A percentile compares a stretch with the other conserved stretches of the same genome.
Evolutionary conservation across 2,329 filamentous ascomycete species (phyloP).

Genomic region (Fusarium torreyae): DNA sequence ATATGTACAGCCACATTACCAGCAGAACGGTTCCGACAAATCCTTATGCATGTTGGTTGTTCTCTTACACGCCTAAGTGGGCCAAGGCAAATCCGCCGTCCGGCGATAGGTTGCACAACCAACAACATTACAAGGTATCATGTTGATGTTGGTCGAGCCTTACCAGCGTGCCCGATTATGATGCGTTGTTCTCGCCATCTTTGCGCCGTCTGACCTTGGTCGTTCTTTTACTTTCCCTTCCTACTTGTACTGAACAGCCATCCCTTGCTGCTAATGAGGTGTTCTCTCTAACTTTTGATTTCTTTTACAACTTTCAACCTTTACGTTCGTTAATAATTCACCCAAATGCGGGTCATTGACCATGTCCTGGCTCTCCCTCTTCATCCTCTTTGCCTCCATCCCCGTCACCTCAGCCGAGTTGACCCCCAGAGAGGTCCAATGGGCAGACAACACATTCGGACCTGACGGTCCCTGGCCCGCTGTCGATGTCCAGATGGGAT

Average conservation of each 20-base stretch:
- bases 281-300: not conserved
- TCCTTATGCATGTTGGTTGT: slow-evolving; percentile 20
- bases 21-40: not conserved
- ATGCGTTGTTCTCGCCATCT: not conserved
- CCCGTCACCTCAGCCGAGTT: not conserved
- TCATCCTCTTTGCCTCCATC: not conserved
- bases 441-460: slow-evolving; percentile 14
- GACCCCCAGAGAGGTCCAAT: slow-evolving; percentile 9
- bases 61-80: not conserved
- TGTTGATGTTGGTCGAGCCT: slow-evolving; percentile 11
- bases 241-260: not conserved
- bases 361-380: not conserved
- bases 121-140: not conserved
- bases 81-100: not conserved
- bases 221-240: not conserved
- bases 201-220: not conserved
- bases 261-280: not conserved
- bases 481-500: slow-evolving; percentile 3
- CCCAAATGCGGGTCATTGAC: not conserved
- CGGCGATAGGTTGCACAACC: not conserved
- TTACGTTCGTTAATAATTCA: not conserved
- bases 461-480: slow-evolving; percentile 18
- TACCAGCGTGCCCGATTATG: not conserved
- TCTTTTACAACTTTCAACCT: not conserved
- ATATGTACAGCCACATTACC: not conserved